Base-by-base conservation (phyloP, 164 flowering plant genomes). In the Piper betle region DNA sequence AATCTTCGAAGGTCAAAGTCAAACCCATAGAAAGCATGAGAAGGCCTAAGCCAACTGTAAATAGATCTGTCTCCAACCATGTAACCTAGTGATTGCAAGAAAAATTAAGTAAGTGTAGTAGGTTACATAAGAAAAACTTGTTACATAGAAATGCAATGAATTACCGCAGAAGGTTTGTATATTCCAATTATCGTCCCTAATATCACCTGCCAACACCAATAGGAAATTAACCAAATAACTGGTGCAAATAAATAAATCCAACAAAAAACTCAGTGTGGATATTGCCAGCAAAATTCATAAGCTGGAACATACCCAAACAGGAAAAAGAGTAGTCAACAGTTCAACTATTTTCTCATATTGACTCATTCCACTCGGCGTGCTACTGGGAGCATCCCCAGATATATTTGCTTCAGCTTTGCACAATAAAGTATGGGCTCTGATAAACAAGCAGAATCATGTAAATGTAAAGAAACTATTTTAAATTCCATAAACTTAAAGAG, bases 21-120 rank as follows among this genome's bases (percentile, higher is more conserved):
- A 93, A 70, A 25, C 97, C 99, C 99, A 93, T 93, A 12, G 97
- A 93, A 65, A 93, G 96, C 99, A 93, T 93, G 67, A 93, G 99
- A 66, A 93, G 88, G 66, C 99, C 97, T 73, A 93, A 76, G 42
- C 97, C 89, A 67, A 85, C 64, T 55, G 99, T 88, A 74, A 93
- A 93, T 48, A 90, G 86, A 69, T 93, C 96, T 55, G 96, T 88
- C 73, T 90, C 78, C 68, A 93, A 75, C 97, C 99, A 93, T 43
- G 96, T 93, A 50, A 93, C 99, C 97, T 93, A 37, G 17, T 25
- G 40, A 18, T 6, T 20, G 46, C 37, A 12, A 37, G 5, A 18
- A 48, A 37, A 38, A 37, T 41, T 33, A n/a, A 13, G 20, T 37
- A 4, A 61, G 18, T 39, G 37, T 18, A 61, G 16, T 5, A 37